A percentile compares a stretch with the other conserved stretches of the same genome.
Conservation (phyloP, 139 green algal species). For the Volvox africanus region DNA sequence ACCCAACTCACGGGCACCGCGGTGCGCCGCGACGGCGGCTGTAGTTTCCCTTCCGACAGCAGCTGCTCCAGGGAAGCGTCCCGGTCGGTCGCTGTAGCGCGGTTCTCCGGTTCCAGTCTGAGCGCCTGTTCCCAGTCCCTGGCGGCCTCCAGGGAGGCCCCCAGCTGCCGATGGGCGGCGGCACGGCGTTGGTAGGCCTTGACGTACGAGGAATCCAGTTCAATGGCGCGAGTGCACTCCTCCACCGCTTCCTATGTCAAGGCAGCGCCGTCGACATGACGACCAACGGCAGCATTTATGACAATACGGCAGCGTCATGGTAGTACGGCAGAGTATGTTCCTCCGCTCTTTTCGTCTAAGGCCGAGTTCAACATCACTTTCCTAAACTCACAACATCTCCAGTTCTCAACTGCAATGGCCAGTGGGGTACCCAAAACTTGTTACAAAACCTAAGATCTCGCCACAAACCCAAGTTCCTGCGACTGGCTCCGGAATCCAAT, state of each 20-base stretch:
- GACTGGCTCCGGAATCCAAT: too few relatives aligned
- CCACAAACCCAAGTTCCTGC: too few relatives aligned
- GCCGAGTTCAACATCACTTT: too few relatives aligned
- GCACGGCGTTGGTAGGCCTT: constrained; percentile 80
- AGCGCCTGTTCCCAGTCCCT: constrained; percentile 80
- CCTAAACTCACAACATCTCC: too few relatives aligned
- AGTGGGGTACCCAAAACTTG: too few relatives aligned
- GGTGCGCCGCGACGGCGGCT: background rate
- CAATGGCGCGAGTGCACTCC: constrained; percentile 75
- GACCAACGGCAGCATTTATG: too few relatives aligned
- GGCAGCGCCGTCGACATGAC: too few relatives aligned
- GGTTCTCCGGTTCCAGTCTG: constrained; percentile 74
- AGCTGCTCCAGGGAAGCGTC: constrained; percentile 47
- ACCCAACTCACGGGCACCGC: background rate
- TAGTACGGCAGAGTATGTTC: too few relatives aligned
- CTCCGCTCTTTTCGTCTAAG: too few relatives aligned
- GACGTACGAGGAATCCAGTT: constrained; percentile 72
- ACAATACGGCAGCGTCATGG: too few relatives aligned
- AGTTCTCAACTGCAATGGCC: too few relatives aligned
- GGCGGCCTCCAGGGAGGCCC: constrained; percentile 61
- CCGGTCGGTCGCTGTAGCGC: constrained; percentile 61
- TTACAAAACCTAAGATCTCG: too few relatives aligned
- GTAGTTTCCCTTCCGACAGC: constrained; percentile 23
- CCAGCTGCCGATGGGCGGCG: constrained; percentile 65
- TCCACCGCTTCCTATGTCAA: constrained; percentile 65